Base-by-base conservation (phyloP, 2,329 filamentous ascomycete species). In the Hymenoscyphus fructigenus region DNA sequence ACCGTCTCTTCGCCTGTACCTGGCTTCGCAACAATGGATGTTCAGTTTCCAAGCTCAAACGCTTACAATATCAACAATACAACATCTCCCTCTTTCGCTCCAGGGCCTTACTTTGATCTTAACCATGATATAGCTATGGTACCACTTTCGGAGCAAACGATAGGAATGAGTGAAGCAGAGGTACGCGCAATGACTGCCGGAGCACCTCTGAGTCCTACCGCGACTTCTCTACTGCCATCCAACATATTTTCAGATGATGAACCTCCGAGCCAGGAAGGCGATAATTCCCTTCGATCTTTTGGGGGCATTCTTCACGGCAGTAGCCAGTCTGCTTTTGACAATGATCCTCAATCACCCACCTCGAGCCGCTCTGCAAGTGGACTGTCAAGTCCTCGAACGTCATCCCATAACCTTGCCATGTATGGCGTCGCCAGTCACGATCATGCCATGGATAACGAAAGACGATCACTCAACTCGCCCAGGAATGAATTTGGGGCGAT, bases 201-300 rank as follows among this genome's bases (percentile, higher is more conserved):
- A 32, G 91, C 89, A 1, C 90, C 90, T 0, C 85, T 94, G 75
- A 93, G 90, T 71, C 91, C 91, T 1, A 90, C 90, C 3, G 91
- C 91, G 1, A 88, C 90, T 32, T 84, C 88, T 17, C 80, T 94
- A 3, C 79, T 96, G 17, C 91, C 91, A 0, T 90, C 91, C 1
- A 86, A 85, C 65, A 79, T 90, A 3, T 83, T 85, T 63, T 76
- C 78, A 60, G 88, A 91, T 58, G 82, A 88, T 47, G 87, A 88
- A 17, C 79, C 81, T n/a, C 79, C 78, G 10, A 83, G 80, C 70
- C 80, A 44, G 69, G 68, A 20, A 71, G 76, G 55, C 67, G 47
- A 53, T 28, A 67, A 63, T 26, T 66, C 66, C 28, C 53, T 65
- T 61, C 64, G 67, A 32, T 69, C 69, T 34, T 72, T 74, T 63